Evolutionary conservation across 2,329 filamentous ascomycete genomes (phyloP).

Genomic region (Fusarium torulosum): DNA sequence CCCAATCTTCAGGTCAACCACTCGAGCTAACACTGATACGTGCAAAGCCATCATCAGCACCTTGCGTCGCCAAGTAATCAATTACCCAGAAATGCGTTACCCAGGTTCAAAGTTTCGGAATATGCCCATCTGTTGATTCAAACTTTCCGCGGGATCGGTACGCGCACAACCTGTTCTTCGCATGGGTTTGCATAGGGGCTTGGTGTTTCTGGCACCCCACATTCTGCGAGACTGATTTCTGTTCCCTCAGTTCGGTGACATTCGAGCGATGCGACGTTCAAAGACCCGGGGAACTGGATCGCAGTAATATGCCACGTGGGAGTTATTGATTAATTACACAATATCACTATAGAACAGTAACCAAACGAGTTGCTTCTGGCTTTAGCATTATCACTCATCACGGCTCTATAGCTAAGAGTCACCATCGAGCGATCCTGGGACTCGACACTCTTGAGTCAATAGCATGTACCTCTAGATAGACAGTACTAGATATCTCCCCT

Average conservation of each 20-base stretch:
- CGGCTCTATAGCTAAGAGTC: too few species aligned
- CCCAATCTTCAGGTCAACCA: conserved; percentile 10
- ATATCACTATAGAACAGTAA: too few species aligned
- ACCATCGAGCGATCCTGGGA: too few species aligned
- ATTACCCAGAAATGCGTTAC: neutral
- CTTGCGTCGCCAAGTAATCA: conserved; percentile 2
- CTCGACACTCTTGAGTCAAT: too few species aligned
- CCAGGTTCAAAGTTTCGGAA: conserved; percentile 1
- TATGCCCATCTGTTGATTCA: neutral
- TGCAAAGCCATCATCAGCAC: neutral
- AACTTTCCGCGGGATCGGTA: neutral
- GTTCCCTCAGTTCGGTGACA: neutral
- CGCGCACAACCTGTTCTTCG: neutral
- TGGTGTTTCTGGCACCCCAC: neutral
- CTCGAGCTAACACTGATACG: neutral
- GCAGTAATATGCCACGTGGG: neutral
- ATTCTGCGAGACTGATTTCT: neutral
- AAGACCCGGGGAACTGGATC: neutral
- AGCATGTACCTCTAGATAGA: too few species aligned
- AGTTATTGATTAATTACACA: neutral
- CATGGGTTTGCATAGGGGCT: neutral
- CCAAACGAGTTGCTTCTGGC: too few species aligned
- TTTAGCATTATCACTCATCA: too few species aligned
- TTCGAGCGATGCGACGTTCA: neutral
- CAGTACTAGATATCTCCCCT: too few species aligned